Evolutionary conservation across 2,329 filamentous ascomycete genomes (phyloP), one percentile per base, ranked within the genome.

Genomic region (Akanthomyces uredinophilus): DNA sequence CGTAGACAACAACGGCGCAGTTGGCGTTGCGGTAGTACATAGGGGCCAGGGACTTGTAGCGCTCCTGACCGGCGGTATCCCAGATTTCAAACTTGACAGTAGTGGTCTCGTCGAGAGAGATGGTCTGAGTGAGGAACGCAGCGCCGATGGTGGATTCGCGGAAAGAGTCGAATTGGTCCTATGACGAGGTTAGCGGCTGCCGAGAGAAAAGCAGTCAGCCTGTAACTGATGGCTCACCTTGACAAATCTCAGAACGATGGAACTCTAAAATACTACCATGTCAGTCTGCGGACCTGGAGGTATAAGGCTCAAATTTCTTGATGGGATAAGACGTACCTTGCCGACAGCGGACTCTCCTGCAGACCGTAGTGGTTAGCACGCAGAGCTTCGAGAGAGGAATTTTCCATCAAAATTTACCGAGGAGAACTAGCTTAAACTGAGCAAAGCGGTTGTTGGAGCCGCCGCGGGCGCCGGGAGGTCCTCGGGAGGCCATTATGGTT

Each of bases 21-120:
- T 99, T 98, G 70, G 96, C 96, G 76, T 99, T 99, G 71, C 96
- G 84, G 81, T 99, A 99, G 83, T 99, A 99, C 95, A 99, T 99
- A 70, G 95, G 95, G 39, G 95, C 95, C 68, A 99, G 83, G 14
- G 95, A 98, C 83, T 98, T 98, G 85, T 98, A 99, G 73, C 96
- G 87, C 79, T 99, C 95, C 80, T 99, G 95, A 66, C 95, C 95
- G 66, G 95, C 95, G 11, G 95, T 99, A 78, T 97, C 93, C 93
- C 95, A 99, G 74, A 99, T 99, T 79, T 99, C 95, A 73, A 99
- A 99, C 83, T 99, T 99, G 78, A 99, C 94, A 62, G 95, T 99
- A 64, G 95, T 98, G 78, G 87, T 95, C 74, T 98, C 95, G 76
- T 98, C 94, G 77, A 99, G 89, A 63, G 94, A 94, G 76, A 99